Base-by-base conservation (phyloP, 306 rosid species). In the Geum urbanum region DNA sequence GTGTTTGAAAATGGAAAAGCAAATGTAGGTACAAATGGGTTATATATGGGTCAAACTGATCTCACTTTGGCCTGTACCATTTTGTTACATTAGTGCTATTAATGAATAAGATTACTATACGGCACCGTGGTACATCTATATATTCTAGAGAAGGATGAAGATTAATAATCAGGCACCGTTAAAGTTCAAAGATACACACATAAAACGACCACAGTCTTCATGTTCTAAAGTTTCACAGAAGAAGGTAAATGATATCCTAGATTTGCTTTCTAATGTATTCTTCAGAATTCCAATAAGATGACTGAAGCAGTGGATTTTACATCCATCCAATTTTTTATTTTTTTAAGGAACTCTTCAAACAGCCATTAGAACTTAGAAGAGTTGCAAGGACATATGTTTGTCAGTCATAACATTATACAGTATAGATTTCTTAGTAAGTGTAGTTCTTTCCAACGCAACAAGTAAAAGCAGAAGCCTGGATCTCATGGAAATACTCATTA, bases 1-100 rank as follows among this genome's bases (percentile, higher is more conserved):
- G 50, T 51, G 19, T 50, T 24, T 48, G 43, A 46, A 65, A 10
- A 66, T 51, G 51, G 60, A 50, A 27, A 50, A 35, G 49, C 72
- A 18, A 19, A 66, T 47, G 6, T 39, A 48, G 61, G 49, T 51
- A 37, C 37, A 1, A 9, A 22, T 19, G 51, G 41, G 22, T 52
- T 51, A 37, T 18, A 1, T 5, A 22, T 19, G 51, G 41, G 22
- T 52, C 32, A 50, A 51, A 48, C 48, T 5, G 72, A 52, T 19
- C 43, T 50, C 61, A 68, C 39, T 19, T 67, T 14, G 19, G 39
- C 9, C 13, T 13, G 49, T 9, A 32, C 37, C 18, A 67, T 50
- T 50, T 45, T 44, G 14, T 22, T n/a, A 67, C 12, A 52, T 52
- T 7, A 68, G 50, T 39, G 13, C 27, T 6, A 18, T 19, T 10